These are phyloP conservation scores for Aureobasidium sp. DNA, from an alignment of 2,329 filamentous ascomycete species.

Conservation along the genomic window DNA sequence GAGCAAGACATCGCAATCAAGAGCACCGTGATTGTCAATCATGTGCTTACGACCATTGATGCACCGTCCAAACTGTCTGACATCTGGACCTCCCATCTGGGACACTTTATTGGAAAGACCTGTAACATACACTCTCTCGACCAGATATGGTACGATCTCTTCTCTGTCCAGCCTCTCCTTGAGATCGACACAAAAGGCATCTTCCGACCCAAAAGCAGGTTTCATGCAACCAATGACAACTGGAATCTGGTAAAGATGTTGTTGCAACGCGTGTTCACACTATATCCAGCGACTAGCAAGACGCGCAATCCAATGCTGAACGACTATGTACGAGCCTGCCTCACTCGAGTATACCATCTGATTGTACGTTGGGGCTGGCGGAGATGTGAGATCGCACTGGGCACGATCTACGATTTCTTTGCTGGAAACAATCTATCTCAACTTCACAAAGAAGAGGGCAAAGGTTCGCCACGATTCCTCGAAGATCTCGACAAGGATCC, in stretches of 20 bases:
- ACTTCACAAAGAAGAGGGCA: conserved; percentile 56
- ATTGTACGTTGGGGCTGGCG: conserved; percentile 64
- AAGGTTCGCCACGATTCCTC: conserved; percentile 61
- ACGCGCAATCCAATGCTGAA: conserved; percentile 54
- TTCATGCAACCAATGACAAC: conserved; percentile 46
- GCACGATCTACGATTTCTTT: conserved; percentile 66
- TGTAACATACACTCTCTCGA: conserved; percentile 39
- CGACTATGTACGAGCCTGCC: conserved; percentile 57
- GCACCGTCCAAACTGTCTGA: conserved; percentile 9
- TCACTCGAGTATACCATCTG: conserved; percentile 60
- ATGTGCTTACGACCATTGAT: conserved; percentile 38
- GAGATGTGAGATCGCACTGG: conserved; percentile 60
- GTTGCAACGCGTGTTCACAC: conserved; percentile 50
- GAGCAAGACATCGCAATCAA: conserved; percentile 49
- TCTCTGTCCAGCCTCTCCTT: conserved; percentile 58
- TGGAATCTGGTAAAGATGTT: conserved; percentile 57
- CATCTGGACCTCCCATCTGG: background rate
- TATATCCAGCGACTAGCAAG: conserved; percentile 49
- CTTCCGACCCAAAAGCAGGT: conserved; percentile 45
- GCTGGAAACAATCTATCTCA: conserved; percentile 58
- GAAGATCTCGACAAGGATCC: conserved; percentile 52
- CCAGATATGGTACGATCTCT: conserved; percentile 48
- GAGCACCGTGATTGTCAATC: conserved; percentile 51
- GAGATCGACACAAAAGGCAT: conserved; percentile 60
- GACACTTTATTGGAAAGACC: conserved; percentile 4